phyloP scores from a whole-genome alignment of 257 asterid genomes.

The Echites panduratus region DNA sequence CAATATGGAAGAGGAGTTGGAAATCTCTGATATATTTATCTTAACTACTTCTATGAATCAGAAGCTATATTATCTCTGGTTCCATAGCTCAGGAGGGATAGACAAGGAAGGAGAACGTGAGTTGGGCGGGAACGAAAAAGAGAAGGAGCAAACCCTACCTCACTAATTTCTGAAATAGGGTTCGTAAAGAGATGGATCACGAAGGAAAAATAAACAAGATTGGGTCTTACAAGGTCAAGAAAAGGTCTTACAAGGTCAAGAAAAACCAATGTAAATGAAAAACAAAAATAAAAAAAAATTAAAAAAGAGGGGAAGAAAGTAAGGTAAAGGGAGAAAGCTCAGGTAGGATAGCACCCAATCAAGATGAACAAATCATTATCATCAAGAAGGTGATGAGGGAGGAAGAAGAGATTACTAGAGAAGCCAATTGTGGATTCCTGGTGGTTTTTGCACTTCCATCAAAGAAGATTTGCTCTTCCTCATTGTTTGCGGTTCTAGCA shows the following conservation, averaged over 20 bases:
- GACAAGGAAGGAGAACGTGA: slow-evolving; percentile 96
- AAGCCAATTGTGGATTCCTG: slow-evolving; percentile 1
- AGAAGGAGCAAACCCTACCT: slow-evolving; percentile 11
- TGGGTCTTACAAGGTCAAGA: slow-evolving; percentile 99
- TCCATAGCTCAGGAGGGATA: slow-evolving; percentile 96
- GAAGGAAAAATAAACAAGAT: not conserved
- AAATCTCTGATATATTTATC: no score
- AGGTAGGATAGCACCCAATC: slow-evolving; percentile 72
- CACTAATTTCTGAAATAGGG: slow-evolving; percentile 17
- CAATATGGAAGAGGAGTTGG: not conserved
- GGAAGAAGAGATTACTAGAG: not conserved
- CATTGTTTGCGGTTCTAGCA: slow-evolving; percentile 19
- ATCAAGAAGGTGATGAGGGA: not conserved
- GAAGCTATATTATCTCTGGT: no score
- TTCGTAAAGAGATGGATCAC: slow-evolving; percentile 6
- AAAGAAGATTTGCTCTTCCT: slow-evolving; percentile 20
- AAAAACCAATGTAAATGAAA: slow-evolving; percentile 21
- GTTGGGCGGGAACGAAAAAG: slow-evolving; percentile 34
- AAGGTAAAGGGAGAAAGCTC: slow-evolving; percentile 72
- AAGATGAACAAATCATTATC: slow-evolving; percentile 12
- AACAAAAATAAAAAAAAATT: slow-evolving; percentile 31
- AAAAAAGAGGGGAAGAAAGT: no score
- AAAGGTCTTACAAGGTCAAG: slow-evolving; percentile 88
- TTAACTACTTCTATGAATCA: no score
- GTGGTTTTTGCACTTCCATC: slow-evolving; percentile 12